phyloP scores from a whole-genome alignment of 768 basidiomycete genomes.

The Macrocybe gigantea region DNA sequence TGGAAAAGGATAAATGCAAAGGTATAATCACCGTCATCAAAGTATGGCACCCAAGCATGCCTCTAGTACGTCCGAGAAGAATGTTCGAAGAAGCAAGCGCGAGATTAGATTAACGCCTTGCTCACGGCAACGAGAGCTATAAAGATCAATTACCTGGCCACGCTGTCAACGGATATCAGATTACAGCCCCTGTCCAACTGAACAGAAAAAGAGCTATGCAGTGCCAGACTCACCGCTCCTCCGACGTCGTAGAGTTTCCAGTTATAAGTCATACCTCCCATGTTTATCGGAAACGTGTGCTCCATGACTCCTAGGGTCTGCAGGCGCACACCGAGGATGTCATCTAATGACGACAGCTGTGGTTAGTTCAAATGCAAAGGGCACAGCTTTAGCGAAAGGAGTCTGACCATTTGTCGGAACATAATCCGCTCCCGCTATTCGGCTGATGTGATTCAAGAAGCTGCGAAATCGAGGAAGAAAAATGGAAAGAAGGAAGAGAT shows the following conservation, averaged over 20 bases:
- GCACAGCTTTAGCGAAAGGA: not conserved
- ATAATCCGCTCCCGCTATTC: constrained; percentile 66
- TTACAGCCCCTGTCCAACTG: constrained; percentile 1
- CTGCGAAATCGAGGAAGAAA: constrained; percentile 26
- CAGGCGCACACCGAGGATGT: constrained; percentile 73
- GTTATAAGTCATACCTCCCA: constrained; percentile 56
- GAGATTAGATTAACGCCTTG: no score
- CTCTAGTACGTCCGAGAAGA: constrained; percentile 36
- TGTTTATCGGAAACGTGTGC: constrained; percentile 63
- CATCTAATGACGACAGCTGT: constrained; percentile 36
- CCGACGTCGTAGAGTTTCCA: constrained; percentile 86
- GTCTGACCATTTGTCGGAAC: constrained; percentile 59
- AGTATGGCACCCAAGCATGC: constrained; percentile 80
- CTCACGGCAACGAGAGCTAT: not conserved
- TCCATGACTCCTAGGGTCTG: constrained; percentile 80
- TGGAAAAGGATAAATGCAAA: constrained; percentile 16
- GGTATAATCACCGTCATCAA: constrained; percentile 66
- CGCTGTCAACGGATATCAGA: constrained; percentile 30
- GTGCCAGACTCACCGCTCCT: constrained; percentile 54
- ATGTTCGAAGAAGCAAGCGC: constrained; percentile 3
- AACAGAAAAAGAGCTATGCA: not conserved
- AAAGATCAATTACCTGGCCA: constrained; percentile 43
- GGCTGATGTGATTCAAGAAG: constrained; percentile 60
- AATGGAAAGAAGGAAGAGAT: not conserved
- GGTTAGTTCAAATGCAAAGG: not conserved